Base-by-base conservation (phyloP, 495 filamentous ascomycete genomes). In the Trichoderma virens region DNA sequence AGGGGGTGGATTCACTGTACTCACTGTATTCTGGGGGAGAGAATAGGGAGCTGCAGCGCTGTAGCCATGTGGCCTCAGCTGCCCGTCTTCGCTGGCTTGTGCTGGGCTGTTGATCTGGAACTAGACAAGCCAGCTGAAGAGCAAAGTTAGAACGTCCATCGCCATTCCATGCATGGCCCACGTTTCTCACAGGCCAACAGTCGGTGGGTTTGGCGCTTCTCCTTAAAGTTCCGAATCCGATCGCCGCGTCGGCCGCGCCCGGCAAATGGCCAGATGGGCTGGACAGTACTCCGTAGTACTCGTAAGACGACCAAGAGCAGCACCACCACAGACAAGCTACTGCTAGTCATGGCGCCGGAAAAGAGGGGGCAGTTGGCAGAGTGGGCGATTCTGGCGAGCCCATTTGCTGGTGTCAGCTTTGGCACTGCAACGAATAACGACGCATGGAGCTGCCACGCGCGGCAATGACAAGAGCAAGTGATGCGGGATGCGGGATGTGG, bases 391-490 rank as follows among this genome's bases (percentile, higher is more conserved):
- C 51, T 56, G 51, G 13, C 7, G 51, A 56, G 51, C 51, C 51
- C 13, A 14, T 30, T 56, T 28, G 51, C 9, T 30, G 45, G 45
- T 13, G 23, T 16, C 45, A 45, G n/a, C 41, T 45, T 45, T 18
- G 2, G 41, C 11, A 7, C 45, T 16, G 51, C 51, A 16, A 56
- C 51, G 51, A 56, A 56, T 56, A 16, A 28, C 23, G 51, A 18
- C 51, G 18, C 51, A 30, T 56, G 51, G 25, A 56, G 51, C 51
- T 56, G 25, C 51, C 51, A 56, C 51, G 51, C 51, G 51, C 51
- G 51, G 25, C 11, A 56, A 8, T 16, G 51, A 56, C 51, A 56
- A 28, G 51, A 56, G 9, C 23, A 31, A 56, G 27, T 25, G 51
- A 9, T 9, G 20, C 45, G 16, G 20, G 18, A 16, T 20, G n/a